Percentiles rank a stretch among this genome's conserved stretches.
Evolutionary conservation across 805 yeast species (phyloP).

Genomic region (Candida berthetii): DNA sequence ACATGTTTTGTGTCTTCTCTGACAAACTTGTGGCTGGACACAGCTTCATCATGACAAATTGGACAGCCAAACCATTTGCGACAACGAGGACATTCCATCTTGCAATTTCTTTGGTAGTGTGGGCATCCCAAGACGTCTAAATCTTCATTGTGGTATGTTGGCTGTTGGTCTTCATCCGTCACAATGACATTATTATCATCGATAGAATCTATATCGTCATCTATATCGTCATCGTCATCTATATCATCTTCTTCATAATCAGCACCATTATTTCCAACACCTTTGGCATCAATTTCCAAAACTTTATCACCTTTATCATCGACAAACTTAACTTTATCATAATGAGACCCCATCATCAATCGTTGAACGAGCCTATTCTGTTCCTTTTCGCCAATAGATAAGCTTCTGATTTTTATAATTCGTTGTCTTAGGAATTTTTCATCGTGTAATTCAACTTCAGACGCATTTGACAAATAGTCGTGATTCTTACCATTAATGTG

Average conservation of each 20-base stretch:
- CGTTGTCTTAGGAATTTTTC: constrained; percentile 34
- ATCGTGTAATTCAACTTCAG: constrained; percentile 15
- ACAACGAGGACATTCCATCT: constrained; percentile 75
- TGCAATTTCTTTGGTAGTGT: constrained; percentile 82
- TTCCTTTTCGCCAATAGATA: constrained; percentile 14
- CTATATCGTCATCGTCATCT: background rate
- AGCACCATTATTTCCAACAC: constrained; percentile 7
- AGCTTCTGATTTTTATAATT: constrained; percentile 33
- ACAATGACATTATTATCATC: constrained; percentile 18
- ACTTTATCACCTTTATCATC: constrained; percentile 19
- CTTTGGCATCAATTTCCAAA: constrained; percentile 16
- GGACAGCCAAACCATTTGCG: constrained; percentile 74
- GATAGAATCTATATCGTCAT: constrained; percentile 3
- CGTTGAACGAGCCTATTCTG: constrained; percentile 41
- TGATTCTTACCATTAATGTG: background rate
- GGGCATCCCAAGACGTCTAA: constrained; percentile 60
- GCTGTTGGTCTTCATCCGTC: constrained; percentile 33
- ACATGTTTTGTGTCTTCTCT: constrained; percentile 60
- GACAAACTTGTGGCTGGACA: constrained; percentile 46
- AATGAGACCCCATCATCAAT: constrained; percentile 64
- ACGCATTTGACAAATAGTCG: constrained; percentile 7
- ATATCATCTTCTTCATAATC: constrained; percentile 8
- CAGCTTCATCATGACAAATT: constrained; percentile 73
- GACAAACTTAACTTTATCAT: constrained; percentile 36
- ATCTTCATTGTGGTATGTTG: constrained; percentile 39